phyloP scores from a whole-genome alignment of 179 eudicot species.

The Gypsophila paniculata region DNA sequence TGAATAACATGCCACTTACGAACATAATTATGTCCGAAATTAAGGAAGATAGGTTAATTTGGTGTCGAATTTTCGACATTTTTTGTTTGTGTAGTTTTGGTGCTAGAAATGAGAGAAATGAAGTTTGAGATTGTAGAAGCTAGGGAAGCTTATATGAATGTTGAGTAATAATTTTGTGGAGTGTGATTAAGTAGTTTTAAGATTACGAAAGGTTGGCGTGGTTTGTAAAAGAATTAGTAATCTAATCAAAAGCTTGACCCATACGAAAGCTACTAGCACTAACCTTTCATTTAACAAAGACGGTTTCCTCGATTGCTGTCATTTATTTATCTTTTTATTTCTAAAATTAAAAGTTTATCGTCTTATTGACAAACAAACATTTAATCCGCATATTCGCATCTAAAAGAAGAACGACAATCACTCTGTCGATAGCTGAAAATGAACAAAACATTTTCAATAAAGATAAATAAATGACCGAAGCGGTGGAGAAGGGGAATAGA shows the following conservation, averaged over 20 bases:
- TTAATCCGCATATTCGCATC: too few species aligned
- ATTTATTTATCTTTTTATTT: too few species aligned
- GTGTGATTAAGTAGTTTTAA: background rate
- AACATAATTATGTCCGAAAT: background rate
- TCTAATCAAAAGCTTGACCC: background rate
- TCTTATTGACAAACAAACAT: too few species aligned
- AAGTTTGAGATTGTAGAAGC: too few species aligned
- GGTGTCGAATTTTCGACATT: slow-evolving; percentile 8
- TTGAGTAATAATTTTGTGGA: background rate
- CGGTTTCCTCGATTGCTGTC: too few species aligned
- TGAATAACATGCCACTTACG: background rate
- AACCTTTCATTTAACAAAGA: background rate
- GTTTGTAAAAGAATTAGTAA: background rate
- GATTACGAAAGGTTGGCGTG: slow-evolving; percentile 4
- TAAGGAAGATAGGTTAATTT: slow-evolving; percentile 7
- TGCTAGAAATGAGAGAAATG: background rate
- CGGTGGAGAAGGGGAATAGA: too few species aligned
- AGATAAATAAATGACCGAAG: too few species aligned
- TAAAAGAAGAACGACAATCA: too few species aligned
- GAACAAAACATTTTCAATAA: too few species aligned
- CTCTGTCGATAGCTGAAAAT: too few species aligned
- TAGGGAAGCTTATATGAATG: background rate
- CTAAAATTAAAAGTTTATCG: background rate
- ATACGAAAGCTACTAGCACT: background rate
- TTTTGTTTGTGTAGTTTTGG: background rate